Conservation (phyloP, 768 basidiomycete genomes). For the Tylopilus balloui region DNA sequence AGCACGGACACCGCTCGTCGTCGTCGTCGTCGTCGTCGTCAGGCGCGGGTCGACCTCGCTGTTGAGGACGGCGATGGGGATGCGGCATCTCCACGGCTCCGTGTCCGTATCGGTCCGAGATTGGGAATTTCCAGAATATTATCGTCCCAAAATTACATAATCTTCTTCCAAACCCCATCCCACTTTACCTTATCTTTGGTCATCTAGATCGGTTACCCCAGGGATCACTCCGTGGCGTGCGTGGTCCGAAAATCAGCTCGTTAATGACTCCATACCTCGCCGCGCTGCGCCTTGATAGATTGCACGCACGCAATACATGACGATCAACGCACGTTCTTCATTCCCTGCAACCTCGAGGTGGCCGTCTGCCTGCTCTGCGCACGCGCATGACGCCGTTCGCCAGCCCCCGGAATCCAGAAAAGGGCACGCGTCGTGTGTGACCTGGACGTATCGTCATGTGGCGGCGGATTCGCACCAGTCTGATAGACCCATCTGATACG, state of each 20-base stretch:
- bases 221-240: background rate
- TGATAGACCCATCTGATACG: slow-evolving; percentile 28
- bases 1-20: slow-evolving; percentile 7
- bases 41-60: background rate
- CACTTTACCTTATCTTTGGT: slow-evolving; percentile 13
- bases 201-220: background rate
- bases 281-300: background rate
- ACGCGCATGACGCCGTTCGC: background rate
- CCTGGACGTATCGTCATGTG: slow-evolving; percentile 4
- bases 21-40: background rate
- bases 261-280: slow-evolving; percentile 5
- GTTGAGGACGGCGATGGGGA: slow-evolving; percentile 7
- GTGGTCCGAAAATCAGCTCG: slow-evolving; percentile 9
- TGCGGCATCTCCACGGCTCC: slow-evolving; percentile 17
- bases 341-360: slow-evolving; percentile 3
- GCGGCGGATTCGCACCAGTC: slow-evolving; percentile 12
- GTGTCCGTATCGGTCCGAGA: slow-evolving; percentile 27
- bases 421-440: too few relatives aligned
- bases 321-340: slow-evolving; percentile 7
- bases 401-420: background rate
- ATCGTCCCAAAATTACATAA: slow-evolving; percentile 10
- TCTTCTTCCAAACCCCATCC: slow-evolving; percentile 12
- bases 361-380: background rate
- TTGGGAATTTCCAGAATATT: slow-evolving; percentile 12
- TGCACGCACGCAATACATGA: too few relatives aligned